Evolutionary conservation across 2,329 filamentous ascomycete genomes (phyloP), one percentile per base, ranked within the genome.

Genomic region (Aspergillus pseudoglaucus): DNA sequence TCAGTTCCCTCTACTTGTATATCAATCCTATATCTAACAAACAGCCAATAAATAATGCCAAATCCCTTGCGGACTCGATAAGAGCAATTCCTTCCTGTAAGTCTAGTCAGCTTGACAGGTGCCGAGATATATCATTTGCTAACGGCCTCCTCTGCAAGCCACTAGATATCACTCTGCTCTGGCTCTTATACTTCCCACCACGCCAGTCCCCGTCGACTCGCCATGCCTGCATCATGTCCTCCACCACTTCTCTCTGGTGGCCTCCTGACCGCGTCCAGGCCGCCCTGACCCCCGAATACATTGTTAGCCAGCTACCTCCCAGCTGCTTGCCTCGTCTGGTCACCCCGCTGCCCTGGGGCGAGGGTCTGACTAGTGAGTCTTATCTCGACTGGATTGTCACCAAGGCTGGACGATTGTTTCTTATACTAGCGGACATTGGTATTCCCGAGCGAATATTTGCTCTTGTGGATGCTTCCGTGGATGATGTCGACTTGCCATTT

Each of bases 371-470:
- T 20, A 71, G 70, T 45, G 70, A 74, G 53, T 73, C 70, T 3
- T 84, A 84, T 55, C 74, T 83, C 56, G 80, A 83, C 60, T 83
- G 80, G 79, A 83, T 84, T 46, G 65, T 84, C 27, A 71, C 76
- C 47, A 75, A 76, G 49, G 78, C 79, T 3, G 74, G 75, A 50
- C 73, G 80, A 30, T 63, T 83, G 12, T 84, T 83, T 54, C 70
- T 84, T 27, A 79, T 81, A 17, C 69, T 84, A 22, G 71, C 74
- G 42, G 76, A 81, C 47, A 75, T 82, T 47, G 79, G 78, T 8
- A 75, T 81, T n/a, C 76, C 80, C n/a, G 79, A 81, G 53, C 77
- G 79, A 50, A 82, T 84, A 40, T 83, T 83, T 53, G 72, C 76
- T 2, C 71, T 81, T 14, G 77, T 83, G 35, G 80, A 83, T 55